Evolutionary conservation across 2,329 filamentous ascomycete genomes (phyloP), one percentile per base, ranked within the genome.

Genomic region (Fusarium avenaceum): DNA sequence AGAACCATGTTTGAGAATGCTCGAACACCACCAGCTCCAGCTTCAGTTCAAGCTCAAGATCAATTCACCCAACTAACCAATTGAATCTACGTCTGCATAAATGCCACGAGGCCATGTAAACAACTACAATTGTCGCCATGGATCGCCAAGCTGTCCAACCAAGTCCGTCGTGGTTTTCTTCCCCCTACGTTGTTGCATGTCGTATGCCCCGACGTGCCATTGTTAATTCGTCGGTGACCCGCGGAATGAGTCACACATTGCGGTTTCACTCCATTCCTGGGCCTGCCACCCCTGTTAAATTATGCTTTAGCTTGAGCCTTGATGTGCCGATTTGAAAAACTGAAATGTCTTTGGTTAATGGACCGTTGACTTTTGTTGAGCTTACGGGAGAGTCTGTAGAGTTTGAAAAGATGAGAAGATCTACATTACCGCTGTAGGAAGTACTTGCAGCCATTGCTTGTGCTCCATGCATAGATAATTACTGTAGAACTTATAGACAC

Each of bases 201-300:
- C 40, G 68, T 46, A 71, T 68, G 67, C 63, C 42, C 54, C 8
- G 60, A 60, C 57, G 45, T 62, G 60, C 59, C 43, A 59, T 61
- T 55, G 56, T 59, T 69, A 57, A 73, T 72, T 73, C 66, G 65
- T 70, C 50, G 51, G 61, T 63, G 62, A 51, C 44, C 68, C 60
- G 48, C 57, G 54, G 46, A 71, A 73, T 74, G 72, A 74, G 72
- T 74, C 72, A 74, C 72, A 74, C 65, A 57, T 48, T 62, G 55
- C 56, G 47, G 72, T 74, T 73, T 74, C 72, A 74, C 62, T 72
- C 59, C 67, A 72, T 73, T 73, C 69, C 63, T 72, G 49, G 63
- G 60, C 58, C 64, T 68, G 19, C 6, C 35, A 74, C 62, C 72
- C 72, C 71, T 74, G 72, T 65, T 47, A 10, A 53, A 52, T 60